phyloP scores from a whole-genome alignment of 441 rosid species.

The Kokia cookei region DNA sequence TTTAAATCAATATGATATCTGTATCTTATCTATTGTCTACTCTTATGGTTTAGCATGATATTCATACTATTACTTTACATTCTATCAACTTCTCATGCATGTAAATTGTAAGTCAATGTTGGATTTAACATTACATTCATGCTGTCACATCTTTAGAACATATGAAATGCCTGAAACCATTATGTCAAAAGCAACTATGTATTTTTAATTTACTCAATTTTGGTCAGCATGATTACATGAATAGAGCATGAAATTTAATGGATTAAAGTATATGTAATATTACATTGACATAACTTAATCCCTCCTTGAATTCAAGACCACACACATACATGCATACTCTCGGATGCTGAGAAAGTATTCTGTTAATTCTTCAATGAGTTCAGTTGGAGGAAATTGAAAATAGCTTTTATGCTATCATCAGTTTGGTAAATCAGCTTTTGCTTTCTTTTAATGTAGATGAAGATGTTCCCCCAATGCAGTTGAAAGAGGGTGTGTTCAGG shows the following conservation, averaged over 20 bases:
- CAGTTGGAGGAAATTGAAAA: neutral
- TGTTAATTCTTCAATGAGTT: neutral
- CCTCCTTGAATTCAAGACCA: neutral
- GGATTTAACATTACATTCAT: neutral
- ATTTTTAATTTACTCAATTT: neutral
- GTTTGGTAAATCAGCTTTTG: neutral
- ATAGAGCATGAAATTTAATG: neutral
- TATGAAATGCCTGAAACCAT: neutral
- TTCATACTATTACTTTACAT: neutral
- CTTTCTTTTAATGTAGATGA: conserved; percentile 53
- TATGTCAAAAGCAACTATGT: neutral
- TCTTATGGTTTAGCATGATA: neutral
- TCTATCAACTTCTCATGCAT: neutral
- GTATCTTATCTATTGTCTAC: neutral
- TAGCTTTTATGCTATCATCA: neutral
- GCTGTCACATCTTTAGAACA: neutral
- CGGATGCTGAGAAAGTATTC: neutral
- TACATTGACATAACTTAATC: neutral
- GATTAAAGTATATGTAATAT: neutral
- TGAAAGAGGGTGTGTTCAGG: conserved; percentile 95
- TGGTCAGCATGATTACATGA: neutral
- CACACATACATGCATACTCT: neutral
- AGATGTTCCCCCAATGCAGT: conserved; percentile 98
- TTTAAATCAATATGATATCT: neutral
- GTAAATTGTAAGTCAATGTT: neutral